Conservation (phyloP, 768 basidiomycete genomes). For the Zangia roseola region DNA sequence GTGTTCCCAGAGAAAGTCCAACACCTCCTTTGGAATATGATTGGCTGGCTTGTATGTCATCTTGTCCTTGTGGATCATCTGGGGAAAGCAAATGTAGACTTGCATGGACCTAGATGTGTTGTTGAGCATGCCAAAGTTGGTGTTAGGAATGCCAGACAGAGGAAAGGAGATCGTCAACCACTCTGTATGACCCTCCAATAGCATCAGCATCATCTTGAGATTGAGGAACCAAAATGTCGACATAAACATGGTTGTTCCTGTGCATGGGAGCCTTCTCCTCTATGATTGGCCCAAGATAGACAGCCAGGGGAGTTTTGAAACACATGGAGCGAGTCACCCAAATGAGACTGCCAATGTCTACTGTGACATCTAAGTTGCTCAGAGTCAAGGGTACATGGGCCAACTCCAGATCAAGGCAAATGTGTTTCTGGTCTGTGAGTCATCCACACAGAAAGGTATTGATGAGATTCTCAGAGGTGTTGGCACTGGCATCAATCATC, state of each 20-base stretch:
- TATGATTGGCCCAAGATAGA: neutral
- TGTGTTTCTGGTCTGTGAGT: neutral
- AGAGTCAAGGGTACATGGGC: neutral
- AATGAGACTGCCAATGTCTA: slow-evolving; percentile 19
- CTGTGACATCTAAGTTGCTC: neutral
- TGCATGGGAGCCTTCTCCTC: slow-evolving; percentile 6
- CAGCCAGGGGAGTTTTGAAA: neutral
- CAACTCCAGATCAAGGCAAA: slow-evolving; percentile 5
- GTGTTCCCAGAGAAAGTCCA: slow-evolving; percentile 7
- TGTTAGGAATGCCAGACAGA: slow-evolving; percentile 1
- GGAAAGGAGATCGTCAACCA: slow-evolving; percentile 10
- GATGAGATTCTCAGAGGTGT: neutral
- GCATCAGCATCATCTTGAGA: slow-evolving; percentile 4
- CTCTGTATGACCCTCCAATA: slow-evolving; percentile 1
- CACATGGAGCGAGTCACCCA: slow-evolving; percentile 7
- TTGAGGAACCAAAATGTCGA: slow-evolving; percentile 11
- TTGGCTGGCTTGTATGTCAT: neutral
- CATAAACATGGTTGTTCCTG: slow-evolving; percentile 19
- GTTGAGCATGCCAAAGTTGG: neutral
- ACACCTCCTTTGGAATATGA: slow-evolving; percentile 6
- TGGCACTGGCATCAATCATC: neutral
- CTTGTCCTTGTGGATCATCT: slow-evolving; percentile 13
- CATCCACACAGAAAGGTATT: slow-evolving; percentile 5
- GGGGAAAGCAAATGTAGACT: slow-evolving; percentile 10
- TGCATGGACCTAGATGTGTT: neutral